Base-by-base conservation (phyloP, 2,329 filamentous ascomycete species). In the Ophiostoma himal-ulmi region DNA sequence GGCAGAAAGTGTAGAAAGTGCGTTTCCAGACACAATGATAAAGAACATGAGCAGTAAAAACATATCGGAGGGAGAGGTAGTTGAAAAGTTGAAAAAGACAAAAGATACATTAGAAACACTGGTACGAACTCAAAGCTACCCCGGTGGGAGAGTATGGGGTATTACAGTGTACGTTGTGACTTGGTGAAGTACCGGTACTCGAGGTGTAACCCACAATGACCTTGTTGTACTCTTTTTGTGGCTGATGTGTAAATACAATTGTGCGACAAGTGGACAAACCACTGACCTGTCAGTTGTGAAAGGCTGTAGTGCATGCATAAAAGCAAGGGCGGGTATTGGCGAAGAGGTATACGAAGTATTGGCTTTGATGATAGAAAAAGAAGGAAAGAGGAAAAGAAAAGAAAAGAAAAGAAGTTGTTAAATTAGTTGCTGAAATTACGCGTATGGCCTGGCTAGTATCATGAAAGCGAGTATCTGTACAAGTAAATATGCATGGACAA, bases 201-300 rank as follows among this genome's bases (percentile, higher is more conserved):
- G 22, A 57, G 8, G 13, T 10, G 22, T 22, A 26, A 7, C 22
- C 10, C 11, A 57, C 52, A 57, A 57, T 57, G 52, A 30, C n/a
- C 52, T 26, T 57, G 39, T 44, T 8, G 10, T 26, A 26, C 52
- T 57, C 52, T 57, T 8, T 54, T 8, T 54, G 52, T 57, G 52
- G 10, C 22, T 26, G 52, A 30, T 26, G 52, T 57, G n/a, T 57
- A 57, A 30, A 26, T 26, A 57, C 52, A 17, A 57, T 22, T 26
- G 13, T 57, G 52, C 13, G 52, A 57, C 52, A 57, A 57, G 52
- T 57, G 14, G 52, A 57, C n/a, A 57, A 57, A 57, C n/a, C n/a
- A 57, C n/a, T n/a, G 48, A 57, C 30, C 3, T 30, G 30, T 30
- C 0, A 30, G 44, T 17, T 39, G 10, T 39, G 10, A 39, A 39